A percentile compares a stretch with the other conserved stretches of the same genome.
Conservation (phyloP, 257 asterid species). For the Misopates orontium region DNA sequence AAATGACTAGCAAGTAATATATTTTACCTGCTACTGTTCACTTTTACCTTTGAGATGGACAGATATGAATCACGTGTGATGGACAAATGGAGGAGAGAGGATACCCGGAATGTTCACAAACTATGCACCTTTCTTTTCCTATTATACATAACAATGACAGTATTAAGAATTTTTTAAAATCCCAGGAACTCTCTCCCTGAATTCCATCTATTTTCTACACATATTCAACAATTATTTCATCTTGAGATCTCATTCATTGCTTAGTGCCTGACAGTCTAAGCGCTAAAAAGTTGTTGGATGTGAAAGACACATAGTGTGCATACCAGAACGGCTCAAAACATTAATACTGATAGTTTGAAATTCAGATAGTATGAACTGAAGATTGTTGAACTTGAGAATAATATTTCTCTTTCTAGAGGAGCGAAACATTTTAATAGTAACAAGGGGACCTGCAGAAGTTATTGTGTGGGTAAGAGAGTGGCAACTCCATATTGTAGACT, state of each 20-base stretch:
- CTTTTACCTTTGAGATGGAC: conserved; percentile 13
- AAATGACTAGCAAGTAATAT: background rate
- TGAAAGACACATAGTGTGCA: background rate
- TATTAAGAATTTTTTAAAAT: background rate
- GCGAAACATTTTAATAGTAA: background rate
- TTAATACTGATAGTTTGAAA: background rate
- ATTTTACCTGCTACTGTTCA: conserved; percentile 19
- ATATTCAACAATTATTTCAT: background rate
- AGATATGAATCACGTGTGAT: background rate
- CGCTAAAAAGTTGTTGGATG: background rate
- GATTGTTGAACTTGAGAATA: background rate
- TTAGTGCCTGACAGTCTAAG: background rate
- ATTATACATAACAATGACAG: background rate
- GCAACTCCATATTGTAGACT: background rate
- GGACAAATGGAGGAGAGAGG: background rate
- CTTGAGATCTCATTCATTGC: conserved; percentile 9
- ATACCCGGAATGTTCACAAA: conserved; percentile 16
- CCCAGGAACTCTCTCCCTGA: conserved; percentile 6
- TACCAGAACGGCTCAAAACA: background rate
- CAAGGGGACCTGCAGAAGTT: no score
- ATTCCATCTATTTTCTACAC: conserved; percentile 8
- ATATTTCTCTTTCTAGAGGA: background rate
- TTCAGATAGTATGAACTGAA: background rate
- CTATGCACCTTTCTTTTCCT: background rate
- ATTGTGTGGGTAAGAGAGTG: background rate